phyloP scores from a whole-genome alignment of 306 rosid species.

The Begonia loranthoides region DNA sequence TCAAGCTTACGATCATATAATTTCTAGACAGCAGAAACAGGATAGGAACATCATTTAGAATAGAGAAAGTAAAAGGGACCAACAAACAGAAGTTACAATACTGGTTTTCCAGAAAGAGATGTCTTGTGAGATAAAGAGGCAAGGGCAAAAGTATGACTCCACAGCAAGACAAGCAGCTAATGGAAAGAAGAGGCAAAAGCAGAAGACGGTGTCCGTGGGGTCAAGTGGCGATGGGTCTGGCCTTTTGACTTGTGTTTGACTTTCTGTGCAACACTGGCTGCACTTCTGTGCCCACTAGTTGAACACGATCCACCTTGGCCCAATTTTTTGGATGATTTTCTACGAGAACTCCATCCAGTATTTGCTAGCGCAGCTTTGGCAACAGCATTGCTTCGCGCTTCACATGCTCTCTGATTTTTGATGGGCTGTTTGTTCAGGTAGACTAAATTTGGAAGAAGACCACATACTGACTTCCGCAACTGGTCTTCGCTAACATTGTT shows the following conservation, averaged over 20 bases:
- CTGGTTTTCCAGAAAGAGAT: too few species aligned
- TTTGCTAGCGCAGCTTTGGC: constrained; percentile 81
- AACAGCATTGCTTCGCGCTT: constrained; percentile 38
- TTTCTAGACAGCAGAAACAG: too few species aligned
- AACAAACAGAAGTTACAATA: too few species aligned
- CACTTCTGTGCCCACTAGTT: constrained; percentile 34
- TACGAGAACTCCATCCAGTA: constrained; percentile 25
- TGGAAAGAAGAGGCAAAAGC: constrained; percentile 18
- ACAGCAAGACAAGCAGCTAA: too few species aligned
- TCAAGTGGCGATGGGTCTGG: constrained; percentile 14
- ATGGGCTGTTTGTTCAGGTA: constrained; percentile 71
- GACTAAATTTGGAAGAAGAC: constrained; percentile 62
- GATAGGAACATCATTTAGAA: too few species aligned
- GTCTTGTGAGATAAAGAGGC: too few species aligned
- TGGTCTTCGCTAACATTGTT: constrained; percentile 63
- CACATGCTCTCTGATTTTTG: constrained; percentile 54
- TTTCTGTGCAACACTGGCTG: constrained; percentile 32
- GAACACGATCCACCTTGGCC: constrained; percentile 28
- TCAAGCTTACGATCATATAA: too few species aligned
- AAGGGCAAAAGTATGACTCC: too few species aligned
- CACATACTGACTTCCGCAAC: constrained; percentile 45
- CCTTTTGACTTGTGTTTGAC: constrained; percentile 30
- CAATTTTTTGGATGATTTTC: constrained; percentile 32
- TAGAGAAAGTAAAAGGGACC: too few species aligned
- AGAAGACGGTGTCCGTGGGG: constrained; percentile 8